phyloP scores from a whole-genome alignment of 495 filamentous ascomycete genomes.

The Hypoxylon lienhwacheense region DNA sequence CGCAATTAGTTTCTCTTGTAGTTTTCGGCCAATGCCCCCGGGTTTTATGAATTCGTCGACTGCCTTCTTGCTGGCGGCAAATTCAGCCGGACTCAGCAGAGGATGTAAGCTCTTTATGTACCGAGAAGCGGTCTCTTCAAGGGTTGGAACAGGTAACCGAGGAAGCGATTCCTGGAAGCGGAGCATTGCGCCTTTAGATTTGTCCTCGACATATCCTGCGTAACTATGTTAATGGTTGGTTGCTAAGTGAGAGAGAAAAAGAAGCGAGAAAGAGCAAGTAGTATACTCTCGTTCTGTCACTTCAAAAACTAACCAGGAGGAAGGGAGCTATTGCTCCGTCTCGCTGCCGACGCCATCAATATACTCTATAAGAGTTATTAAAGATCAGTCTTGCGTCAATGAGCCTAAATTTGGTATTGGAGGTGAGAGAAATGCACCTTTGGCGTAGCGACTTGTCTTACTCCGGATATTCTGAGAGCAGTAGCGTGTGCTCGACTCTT shows the following conservation, averaged over 20 bases:
- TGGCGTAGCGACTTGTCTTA: conserved; percentile 32
- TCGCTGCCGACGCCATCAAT: conserved; percentile 55
- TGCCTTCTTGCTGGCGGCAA: conserved; percentile 73
- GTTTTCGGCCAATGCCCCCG: conserved; percentile 75
- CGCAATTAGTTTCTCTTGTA: conserved; percentile 86
- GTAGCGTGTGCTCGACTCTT: conserved; percentile 47
- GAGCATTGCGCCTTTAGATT: conserved; percentile 87
- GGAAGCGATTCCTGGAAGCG: conserved; percentile 96
- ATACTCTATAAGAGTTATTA: conserved; percentile 38
- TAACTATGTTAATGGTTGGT: conserved; percentile 14
- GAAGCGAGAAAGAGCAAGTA: neutral
- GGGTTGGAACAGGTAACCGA: conserved; percentile 82
- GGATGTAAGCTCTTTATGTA: conserved; percentile 94
- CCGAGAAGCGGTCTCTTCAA: conserved; percentile 87
- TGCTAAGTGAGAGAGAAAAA: too few relatives aligned
- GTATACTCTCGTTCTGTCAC: neutral
- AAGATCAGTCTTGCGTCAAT: conserved; percentile 20
- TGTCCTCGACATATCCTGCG: conserved; percentile 88
- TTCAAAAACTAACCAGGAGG: conserved; percentile 52
- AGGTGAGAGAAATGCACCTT: conserved; percentile 34
- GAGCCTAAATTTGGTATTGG: neutral
- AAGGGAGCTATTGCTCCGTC: conserved; percentile 62
- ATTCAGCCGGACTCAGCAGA: conserved; percentile 72
- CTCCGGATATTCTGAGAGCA: conserved; percentile 44
- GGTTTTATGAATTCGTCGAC: conserved; percentile 82